Evolutionary conservation across 1,284 basidiomycete genomes (phyloP).

Genomic region (Sporisorium iseilematis-ciliati): DNA sequence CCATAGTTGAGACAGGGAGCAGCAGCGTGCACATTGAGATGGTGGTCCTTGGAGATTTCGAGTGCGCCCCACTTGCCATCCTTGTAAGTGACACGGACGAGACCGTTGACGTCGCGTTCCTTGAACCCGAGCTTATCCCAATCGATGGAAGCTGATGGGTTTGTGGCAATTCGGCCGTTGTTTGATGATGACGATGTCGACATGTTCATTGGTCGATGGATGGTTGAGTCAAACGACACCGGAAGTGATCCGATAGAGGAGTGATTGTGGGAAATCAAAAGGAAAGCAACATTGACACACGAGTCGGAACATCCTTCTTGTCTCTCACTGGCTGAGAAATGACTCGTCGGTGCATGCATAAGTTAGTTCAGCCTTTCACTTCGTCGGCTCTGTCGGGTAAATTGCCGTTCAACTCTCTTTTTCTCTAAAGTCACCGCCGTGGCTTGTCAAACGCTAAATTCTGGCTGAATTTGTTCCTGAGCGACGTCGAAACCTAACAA

Average conservation of each 20-base stretch:
- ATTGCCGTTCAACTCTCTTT: neutral
- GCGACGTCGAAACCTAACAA: slow-evolving; percentile 1
- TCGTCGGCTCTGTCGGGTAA: slow-evolving; percentile 7
- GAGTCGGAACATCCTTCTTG: neutral
- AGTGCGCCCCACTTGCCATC: slow-evolving; percentile 62
- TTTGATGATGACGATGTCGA: slow-evolving; percentile 10
- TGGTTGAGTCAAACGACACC: neutral
- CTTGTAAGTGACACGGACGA: slow-evolving; percentile 49
- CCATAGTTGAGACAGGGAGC: slow-evolving; percentile 70
- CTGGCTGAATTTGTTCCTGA: no score
- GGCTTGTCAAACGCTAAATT: slow-evolving; percentile 3
- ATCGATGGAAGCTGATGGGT: slow-evolving; percentile 38
- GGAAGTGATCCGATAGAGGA: neutral
- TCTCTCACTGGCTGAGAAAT: slow-evolving; percentile 5
- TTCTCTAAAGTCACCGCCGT: neutral
- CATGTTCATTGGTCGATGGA: slow-evolving; percentile 9
- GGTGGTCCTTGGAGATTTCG: slow-evolving; percentile 60
- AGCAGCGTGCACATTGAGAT: slow-evolving; percentile 66
- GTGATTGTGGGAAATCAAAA: slow-evolving; percentile 7
- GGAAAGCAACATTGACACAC: neutral
- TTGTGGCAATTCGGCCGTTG: slow-evolving; percentile 42
- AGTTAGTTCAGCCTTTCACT: neutral
- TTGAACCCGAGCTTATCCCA: slow-evolving; percentile 56
- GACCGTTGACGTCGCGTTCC: slow-evolving; percentile 54
- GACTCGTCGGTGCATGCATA: slow-evolving; percentile 35